Evolutionary conservation across 2,329 filamentous ascomycete genomes (phyloP).

Genomic region (Emericellopsis atlantica): DNA sequence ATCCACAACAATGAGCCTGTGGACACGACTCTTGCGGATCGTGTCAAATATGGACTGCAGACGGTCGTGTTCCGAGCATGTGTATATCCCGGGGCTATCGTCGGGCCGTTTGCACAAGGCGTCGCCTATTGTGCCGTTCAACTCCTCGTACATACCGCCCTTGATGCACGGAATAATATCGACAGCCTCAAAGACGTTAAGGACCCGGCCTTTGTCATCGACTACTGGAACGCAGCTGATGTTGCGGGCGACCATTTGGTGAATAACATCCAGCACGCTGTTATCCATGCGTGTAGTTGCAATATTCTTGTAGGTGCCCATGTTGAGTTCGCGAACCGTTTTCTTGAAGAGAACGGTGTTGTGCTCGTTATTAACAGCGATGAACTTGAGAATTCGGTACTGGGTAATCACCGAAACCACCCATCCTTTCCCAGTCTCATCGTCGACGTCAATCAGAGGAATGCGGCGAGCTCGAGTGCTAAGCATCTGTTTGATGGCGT

Average conservation of each 20-base stretch:
- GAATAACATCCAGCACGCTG: constrained; percentile 87
- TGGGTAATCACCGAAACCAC: constrained; percentile 96
- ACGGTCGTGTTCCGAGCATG: constrained; percentile 81
- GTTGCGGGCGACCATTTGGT: constrained; percentile 81
- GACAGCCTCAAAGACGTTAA: constrained; percentile 96
- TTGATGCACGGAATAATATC: constrained; percentile 96
- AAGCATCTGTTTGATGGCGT: constrained; percentile 90
- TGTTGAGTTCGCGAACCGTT: constrained; percentile 66
- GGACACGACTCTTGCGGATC: constrained; percentile 86
- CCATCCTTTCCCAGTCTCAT: constrained; percentile 83
- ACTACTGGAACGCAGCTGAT: constrained; percentile 93
- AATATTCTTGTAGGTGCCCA: constrained; percentile 75
- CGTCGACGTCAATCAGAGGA: constrained; percentile 83
- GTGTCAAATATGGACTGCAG: constrained; percentile 96
- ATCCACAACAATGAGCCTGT: constrained; percentile 86
- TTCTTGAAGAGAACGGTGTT: constrained; percentile 85
- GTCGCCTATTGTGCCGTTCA: constrained; percentile 76
- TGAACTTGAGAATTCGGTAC: constrained; percentile 97
- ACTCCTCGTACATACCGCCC: constrained; percentile 81
- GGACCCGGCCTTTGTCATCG: constrained; percentile 61
- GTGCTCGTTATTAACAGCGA: constrained; percentile 79
- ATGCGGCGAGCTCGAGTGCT: constrained; percentile 87
- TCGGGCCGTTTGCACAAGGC: constrained; percentile 77
- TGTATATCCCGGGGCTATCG: constrained; percentile 94
- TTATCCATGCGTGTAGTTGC: constrained; percentile 80